A percentile compares a stretch with the other conserved stretches of the same genome.
Conservation (phyloP, 2,329 filamentous ascomycete genomes). For the Helotiales sp. region DNA sequence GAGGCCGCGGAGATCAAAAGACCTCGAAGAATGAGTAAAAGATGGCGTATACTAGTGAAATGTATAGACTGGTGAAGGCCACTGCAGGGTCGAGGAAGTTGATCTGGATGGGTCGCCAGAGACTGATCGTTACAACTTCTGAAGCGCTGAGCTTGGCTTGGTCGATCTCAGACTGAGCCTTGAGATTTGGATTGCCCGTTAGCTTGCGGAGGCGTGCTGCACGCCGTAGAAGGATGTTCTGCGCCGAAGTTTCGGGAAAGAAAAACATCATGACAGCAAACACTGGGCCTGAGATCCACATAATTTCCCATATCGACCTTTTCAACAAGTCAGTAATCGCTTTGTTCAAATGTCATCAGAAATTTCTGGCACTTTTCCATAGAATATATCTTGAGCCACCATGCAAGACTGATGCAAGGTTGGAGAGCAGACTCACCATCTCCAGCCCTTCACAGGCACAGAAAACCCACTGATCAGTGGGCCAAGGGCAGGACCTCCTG, state of each 20-base stretch:
- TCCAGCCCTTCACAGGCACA: conserved; percentile 60
- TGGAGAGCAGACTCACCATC: conserved; percentile 50
- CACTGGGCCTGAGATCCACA: conserved; percentile 62
- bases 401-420: not conserved
- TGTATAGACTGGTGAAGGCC: conserved; percentile 64
- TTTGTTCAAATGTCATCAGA: not conserved
- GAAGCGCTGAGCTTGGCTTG: conserved; percentile 53
- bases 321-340: not conserved
- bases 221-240: conserved; percentile 64
- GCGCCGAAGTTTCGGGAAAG: conserved; percentile 64
- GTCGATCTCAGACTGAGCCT: conserved; percentile 66
- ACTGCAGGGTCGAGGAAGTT: conserved; percentile 64
- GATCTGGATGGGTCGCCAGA: conserved; percentile 63
- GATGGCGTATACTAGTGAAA: conserved; percentile 62
- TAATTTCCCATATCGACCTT: conserved; percentile 54
- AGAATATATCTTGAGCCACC: not conserved
- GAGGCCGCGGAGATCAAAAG: no score
- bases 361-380: no score
- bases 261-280: conserved; percentile 62
- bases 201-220: conserved; percentile 61
- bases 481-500: conserved; percentile 56
- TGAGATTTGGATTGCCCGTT: conserved; percentile 58
- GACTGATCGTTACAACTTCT: conserved; percentile 53
- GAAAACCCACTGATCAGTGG: conserved; percentile 63
- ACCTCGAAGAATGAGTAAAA: conserved; percentile 67